These are phyloP conservation scores for Trypanosoma avium DNA, from an alignment of 208 protist genomes.

Conservation along the genomic window DNA sequence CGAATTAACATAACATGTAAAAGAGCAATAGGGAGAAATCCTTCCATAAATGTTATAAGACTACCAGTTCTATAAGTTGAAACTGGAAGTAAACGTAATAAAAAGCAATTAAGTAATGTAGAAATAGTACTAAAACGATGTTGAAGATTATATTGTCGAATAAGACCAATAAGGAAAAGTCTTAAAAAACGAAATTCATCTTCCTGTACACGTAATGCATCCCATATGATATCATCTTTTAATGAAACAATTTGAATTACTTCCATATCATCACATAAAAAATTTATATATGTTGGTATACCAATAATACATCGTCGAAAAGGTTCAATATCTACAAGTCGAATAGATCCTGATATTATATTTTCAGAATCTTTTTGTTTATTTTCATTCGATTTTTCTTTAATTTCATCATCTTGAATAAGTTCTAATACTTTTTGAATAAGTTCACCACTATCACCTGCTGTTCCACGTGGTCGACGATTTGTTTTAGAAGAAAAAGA, in stretches of 20 bases:
- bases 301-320: conserved; percentile 17
- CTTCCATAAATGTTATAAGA: conserved; percentile 29
- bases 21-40: conserved; percentile 46
- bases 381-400: no score
- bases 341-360: neutral
- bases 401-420: conserved; percentile 3
- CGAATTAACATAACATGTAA: conserved; percentile 53
- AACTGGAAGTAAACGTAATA: conserved; percentile 5
- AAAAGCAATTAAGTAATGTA: conserved; percentile 11
- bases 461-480: conserved; percentile 1
- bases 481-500: neutral
- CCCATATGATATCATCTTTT: conserved; percentile 36
- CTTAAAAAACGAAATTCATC: conserved; percentile 48
- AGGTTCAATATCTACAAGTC: conserved; percentile 7
- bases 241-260: conserved; percentile 12
- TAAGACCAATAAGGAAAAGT: conserved; percentile 46
- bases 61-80: neutral
- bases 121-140: conserved; percentile 25
- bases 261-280: neutral
- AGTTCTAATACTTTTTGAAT: conserved; percentile 17
- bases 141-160: conserved; percentile 45
- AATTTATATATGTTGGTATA: neutral
- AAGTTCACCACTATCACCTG: conserved; percentile 10
- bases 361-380: neutral
- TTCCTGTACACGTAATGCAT: conserved; percentile 28